Conservation (phyloP, 495 filamentous ascomycete genomes). For the Podospora didyma region DNA sequence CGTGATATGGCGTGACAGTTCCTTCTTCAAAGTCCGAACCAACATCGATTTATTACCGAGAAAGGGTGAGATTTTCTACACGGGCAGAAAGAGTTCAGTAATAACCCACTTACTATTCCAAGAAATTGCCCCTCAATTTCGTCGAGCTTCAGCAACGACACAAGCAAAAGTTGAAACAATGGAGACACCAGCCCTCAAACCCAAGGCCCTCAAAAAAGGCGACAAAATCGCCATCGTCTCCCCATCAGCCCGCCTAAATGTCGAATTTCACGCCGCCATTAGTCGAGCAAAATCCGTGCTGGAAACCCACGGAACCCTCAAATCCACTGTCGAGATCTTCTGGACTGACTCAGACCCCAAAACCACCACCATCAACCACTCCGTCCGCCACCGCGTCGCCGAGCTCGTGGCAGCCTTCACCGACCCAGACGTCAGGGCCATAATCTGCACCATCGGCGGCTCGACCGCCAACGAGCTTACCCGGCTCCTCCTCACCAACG, state of each 20-base stretch:
- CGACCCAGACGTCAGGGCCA: conserved; percentile 22
- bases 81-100: too few species aligned
- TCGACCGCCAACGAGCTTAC: conserved; percentile 25
- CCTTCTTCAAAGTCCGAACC: too few species aligned
- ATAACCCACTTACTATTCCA: too few species aligned
- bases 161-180: too few species aligned
- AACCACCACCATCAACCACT: conserved; percentile 14
- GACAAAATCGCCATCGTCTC: conserved; percentile 28
- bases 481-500: conserved; percentile 23
- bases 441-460: conserved; percentile 31
- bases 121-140: too few species aligned
- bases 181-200: too few species aligned
- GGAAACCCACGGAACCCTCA: conserved; percentile 9
- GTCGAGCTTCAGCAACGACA: too few species aligned
- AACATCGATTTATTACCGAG: too few species aligned
- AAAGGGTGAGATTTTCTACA: too few species aligned
- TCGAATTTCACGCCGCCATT: conserved; percentile 9
- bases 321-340: too few species aligned
- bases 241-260: conserved; percentile 26
- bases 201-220: conserved; percentile 19
- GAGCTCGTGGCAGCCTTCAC: conserved; percentile 25
- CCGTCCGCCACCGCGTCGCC: conserved; percentile 15
- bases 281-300: conserved; percentile 21
- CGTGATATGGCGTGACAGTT: too few species aligned
- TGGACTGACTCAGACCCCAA: too few species aligned